Conservation (phyloP, 73 alveolate species). For the Paraurostyla sp. region DNA sequence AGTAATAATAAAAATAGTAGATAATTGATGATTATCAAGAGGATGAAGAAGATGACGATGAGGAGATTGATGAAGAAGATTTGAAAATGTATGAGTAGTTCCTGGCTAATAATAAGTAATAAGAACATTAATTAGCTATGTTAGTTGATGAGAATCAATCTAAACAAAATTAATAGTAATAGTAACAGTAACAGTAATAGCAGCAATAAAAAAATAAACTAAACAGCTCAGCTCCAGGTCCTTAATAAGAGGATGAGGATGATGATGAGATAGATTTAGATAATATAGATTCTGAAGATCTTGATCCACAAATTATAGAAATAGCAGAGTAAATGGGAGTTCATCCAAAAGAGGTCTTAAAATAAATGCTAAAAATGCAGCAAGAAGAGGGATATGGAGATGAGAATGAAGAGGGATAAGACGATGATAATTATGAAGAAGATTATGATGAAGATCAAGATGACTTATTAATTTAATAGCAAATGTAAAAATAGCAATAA, state of each 20-base stretch:
- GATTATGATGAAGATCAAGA: conserved; percentile 37
- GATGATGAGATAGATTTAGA: conserved; percentile 54
- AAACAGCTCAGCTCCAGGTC: too few relatives aligned
- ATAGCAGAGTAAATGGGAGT: conserved; percentile 46
- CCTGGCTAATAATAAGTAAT: conserved; percentile 26
- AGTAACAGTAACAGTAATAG: not conserved
- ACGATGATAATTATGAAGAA: conserved; percentile 49
- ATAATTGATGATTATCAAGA: not conserved
- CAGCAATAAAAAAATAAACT: not conserved
- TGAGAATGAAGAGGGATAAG: not conserved
- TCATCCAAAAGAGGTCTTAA: conserved; percentile 43
- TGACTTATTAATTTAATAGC: not conserved
- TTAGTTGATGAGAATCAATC: not conserved
- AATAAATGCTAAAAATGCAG: conserved; percentile 5
- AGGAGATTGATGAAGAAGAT: conserved; percentile 50
- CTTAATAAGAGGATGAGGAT: conserved; percentile 7
- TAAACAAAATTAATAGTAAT: not conserved
- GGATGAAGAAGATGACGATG: conserved; percentile 48
- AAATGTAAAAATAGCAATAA: not conserved
- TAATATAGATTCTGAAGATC: conserved; percentile 41
- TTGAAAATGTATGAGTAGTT: conserved; percentile 52
- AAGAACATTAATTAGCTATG: not conserved
- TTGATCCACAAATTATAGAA: conserved; percentile 46
- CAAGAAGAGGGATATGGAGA: conserved; percentile 53
- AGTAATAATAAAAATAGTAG: not conserved